Evolutionary conservation across 768 basidiomycete species (phyloP).

Genomic region (Boletus edulis): DNA sequence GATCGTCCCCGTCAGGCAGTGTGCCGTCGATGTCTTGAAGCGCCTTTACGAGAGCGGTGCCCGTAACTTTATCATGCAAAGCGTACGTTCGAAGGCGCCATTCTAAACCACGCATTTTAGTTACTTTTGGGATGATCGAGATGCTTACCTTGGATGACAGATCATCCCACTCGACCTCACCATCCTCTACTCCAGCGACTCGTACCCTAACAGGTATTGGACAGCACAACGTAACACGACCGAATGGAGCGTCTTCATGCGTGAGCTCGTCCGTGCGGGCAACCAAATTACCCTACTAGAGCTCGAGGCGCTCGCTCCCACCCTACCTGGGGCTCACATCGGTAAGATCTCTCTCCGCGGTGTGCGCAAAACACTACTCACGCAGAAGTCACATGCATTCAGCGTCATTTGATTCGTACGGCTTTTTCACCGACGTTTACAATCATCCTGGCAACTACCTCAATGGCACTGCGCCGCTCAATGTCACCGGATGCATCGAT

Average conservation of each 20-base stretch:
- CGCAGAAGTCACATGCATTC: not conserved
- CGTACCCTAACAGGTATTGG: slow-evolving; percentile 54
- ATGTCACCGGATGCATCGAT: slow-evolving; percentile 51
- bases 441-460: slow-evolving; percentile 38
- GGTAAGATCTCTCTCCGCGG: slow-evolving; percentile 33
- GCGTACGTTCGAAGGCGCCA: slow-evolving; percentile 38
- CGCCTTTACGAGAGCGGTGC: slow-evolving; percentile 56
- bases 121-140: no score
- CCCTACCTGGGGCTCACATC: slow-evolving; percentile 52
- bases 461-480: slow-evolving; percentile 62
- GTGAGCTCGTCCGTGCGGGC: slow-evolving; percentile 48
- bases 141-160: slow-evolving; percentile 25
- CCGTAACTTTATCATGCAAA: slow-evolving; percentile 67
- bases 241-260: slow-evolving; percentile 56
- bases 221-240: slow-evolving; percentile 49
- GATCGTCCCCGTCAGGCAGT: slow-evolving; percentile 54
- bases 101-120: no score
- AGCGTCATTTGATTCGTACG: slow-evolving; percentile 64
- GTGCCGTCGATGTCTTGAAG: slow-evolving; percentile 61
- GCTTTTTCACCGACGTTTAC: slow-evolving; percentile 51
- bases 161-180: slow-evolving; percentile 56
- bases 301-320: slow-evolving; percentile 47
- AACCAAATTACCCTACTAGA: slow-evolving; percentile 52
- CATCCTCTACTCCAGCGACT: slow-evolving; percentile 44
- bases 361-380: no score